These are phyloP conservation scores for Aspergillus sp. DNA, from an alignment of 2,329 filamentous ascomycete genomes.

Conservation along the genomic window DNA sequence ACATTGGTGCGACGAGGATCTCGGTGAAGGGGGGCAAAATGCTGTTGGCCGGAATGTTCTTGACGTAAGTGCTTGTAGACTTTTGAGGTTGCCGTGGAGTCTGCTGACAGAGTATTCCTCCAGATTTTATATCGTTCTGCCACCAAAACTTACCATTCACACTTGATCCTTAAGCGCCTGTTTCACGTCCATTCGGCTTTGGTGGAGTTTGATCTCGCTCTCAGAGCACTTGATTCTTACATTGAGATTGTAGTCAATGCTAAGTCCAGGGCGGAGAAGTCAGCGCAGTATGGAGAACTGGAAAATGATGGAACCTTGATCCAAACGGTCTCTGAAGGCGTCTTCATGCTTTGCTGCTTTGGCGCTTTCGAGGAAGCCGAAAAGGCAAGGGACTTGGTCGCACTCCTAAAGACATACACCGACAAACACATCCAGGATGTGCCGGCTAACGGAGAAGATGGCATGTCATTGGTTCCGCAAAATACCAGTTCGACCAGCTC, in stretches of 20 bases:
- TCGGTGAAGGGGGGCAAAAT: conserved; percentile 72
- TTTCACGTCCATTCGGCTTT: conserved; percentile 81
- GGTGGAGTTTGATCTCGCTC: conserved; percentile 83
- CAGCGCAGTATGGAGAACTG: conserved; percentile 52
- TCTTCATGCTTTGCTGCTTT: conserved; percentile 73
- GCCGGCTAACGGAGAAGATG: conserved; percentile 14
- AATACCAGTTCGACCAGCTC: conserved; percentile 10
- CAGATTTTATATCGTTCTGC: conserved; percentile 80
- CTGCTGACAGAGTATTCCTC: conserved; percentile 9
- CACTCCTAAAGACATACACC: conserved; percentile 66
- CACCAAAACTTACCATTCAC: conserved; percentile 92
- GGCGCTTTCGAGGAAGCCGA: conserved; percentile 65
- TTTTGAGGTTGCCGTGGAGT: not conserved
- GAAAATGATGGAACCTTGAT: conserved; percentile 72
- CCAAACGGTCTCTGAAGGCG: conserved; percentile 68
- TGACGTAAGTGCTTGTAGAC: conserved; percentile 41
- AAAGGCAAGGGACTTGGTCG: conserved; percentile 63
- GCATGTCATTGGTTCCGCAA: conserved; percentile 10
- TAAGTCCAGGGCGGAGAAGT: conserved; percentile 73
- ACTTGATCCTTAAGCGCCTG: conserved; percentile 71
- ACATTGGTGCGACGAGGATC: conserved; percentile 68
- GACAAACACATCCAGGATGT: conserved; percentile 44
- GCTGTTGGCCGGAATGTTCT: conserved; percentile 66
- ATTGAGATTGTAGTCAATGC: conserved; percentile 77
- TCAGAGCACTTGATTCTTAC: conserved; percentile 87